Evolutionary conservation across 257 asterid species (phyloP).

Genomic region (Plantago ovata): DNA sequence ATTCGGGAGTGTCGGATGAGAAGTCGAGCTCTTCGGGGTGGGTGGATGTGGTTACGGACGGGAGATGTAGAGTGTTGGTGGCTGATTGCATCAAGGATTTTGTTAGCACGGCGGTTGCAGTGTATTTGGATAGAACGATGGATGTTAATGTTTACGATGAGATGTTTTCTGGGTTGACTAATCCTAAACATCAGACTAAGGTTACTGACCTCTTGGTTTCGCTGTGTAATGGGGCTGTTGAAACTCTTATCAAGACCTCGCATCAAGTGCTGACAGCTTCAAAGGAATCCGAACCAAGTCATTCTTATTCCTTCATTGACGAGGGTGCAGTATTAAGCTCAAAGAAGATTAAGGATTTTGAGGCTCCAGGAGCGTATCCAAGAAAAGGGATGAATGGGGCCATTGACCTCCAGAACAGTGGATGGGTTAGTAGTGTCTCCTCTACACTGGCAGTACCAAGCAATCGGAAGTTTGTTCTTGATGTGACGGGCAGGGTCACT

Average conservation of each 20-base stretch:
- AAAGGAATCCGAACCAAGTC: conserved; percentile 30
- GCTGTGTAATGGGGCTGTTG: conserved; percentile 84
- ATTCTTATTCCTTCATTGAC: conserved; percentile 32
- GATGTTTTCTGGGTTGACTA: conserved; percentile 75
- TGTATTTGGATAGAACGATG: conserved; percentile 93
- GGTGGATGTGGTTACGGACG: conserved; percentile 54
- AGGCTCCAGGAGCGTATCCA: conserved; percentile 24
- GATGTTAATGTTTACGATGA: conserved; percentile 77
- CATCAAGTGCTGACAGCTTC: conserved; percentile 78
- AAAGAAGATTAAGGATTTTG: conserved; percentile 24
- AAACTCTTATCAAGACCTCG: conserved; percentile 86
- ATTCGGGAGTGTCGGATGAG: conserved; percentile 16
- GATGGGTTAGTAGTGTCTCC: conserved; percentile 75
- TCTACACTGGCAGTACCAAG: conserved; percentile 83
- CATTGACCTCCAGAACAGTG: conserved; percentile 38
- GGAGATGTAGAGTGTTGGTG: conserved; percentile 53
- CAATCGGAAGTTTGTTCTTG: conserved; percentile 76
- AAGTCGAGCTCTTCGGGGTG: conserved; percentile 41
- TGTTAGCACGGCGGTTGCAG: conserved; percentile 79
- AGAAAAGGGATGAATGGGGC: conserved; percentile 29
- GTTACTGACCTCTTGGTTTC: conserved; percentile 63
- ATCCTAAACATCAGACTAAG: conserved; percentile 79
- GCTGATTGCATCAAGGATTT: conserved; percentile 80
- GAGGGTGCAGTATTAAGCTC: conserved; percentile 29
- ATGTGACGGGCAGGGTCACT: conserved; percentile 90